Conservation (phyloP, 257 asterid genomes). For the Solanum sejunctum region DNA sequence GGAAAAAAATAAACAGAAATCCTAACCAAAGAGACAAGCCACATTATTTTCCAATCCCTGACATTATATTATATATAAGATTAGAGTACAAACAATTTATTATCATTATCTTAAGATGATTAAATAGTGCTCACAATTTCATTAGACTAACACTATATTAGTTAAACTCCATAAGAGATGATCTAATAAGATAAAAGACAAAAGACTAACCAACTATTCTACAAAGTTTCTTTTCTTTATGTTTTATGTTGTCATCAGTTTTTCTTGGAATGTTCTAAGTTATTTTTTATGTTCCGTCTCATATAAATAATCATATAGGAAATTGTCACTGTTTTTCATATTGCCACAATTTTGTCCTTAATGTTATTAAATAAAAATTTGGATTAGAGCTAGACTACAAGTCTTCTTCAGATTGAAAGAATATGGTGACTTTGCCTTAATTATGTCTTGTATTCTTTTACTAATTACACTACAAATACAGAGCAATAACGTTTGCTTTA, state of each 20-base stretch:
- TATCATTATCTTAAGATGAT: not conserved
- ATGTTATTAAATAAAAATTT: not conserved
- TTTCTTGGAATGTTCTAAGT: constrained; percentile 33
- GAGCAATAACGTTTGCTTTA: not conserved
- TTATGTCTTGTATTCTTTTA: not conserved
- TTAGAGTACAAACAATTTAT: not conserved
- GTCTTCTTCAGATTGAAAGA: constrained; percentile 7
- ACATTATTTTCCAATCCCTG: not conserved
- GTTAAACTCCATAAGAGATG: not conserved
- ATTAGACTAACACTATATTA: not conserved
- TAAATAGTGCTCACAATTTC: not conserved
- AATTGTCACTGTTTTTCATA: constrained; percentile 10
- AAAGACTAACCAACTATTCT: constrained; percentile 19
- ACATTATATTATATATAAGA: not conserved
- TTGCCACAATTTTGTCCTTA: constrained; percentile 2
- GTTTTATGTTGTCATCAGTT: constrained; percentile 21
- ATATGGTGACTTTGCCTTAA: not conserved
- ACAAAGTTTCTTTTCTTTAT: constrained; percentile 8
- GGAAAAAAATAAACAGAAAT: not conserved
- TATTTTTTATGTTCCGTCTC: not conserved
- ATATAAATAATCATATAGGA: not conserved
- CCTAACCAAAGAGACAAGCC: not conserved
- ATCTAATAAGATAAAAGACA: not conserved
- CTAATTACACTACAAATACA: not conserved
- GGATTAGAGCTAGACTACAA: not conserved